phyloP scores from a whole-genome alignment of 140 eudicot species.

The Erigeron philadelphicus region DNA sequence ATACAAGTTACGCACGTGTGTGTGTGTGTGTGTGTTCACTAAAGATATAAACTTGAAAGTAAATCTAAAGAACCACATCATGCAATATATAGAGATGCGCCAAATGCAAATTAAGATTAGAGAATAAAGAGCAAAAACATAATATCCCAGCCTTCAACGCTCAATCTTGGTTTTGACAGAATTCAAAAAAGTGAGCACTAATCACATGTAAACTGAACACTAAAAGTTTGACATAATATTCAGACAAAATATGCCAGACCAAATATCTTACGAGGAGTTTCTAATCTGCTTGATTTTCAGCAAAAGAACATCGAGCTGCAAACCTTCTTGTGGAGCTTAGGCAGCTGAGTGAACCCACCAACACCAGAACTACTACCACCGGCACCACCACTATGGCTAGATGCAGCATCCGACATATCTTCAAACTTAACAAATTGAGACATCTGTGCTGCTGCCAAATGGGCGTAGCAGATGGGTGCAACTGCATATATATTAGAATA shows the following conservation, averaged over 20 bases:
- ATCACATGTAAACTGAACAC: not conserved
- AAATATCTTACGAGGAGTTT: not conserved
- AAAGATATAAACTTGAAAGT: not conserved
- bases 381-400: constrained; percentile 46
- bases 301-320: constrained; percentile 41
- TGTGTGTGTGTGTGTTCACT: not conserved
- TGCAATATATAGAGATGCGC: not conserved
- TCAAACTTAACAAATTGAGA: constrained; percentile 65
- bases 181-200: not conserved
- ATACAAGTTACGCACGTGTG: not conserved
- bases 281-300: not conserved
- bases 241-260: not conserved
- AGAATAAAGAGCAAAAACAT: not conserved
- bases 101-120: not conserved
- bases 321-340: constrained; percentile 34
- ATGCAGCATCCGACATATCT: constrained; percentile 49
- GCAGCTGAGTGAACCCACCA: constrained; percentile 25
- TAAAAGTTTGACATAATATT: not conserved
- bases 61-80: not conserved
- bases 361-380: constrained; percentile 23
- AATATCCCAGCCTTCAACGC: not conserved
- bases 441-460: constrained; percentile 74
- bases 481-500: constrained; percentile 32
- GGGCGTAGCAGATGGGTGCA: constrained; percentile 80
- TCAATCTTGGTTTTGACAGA: not conserved